A percentile compares a stretch with the other conserved stretches of the same genome.
These are phyloP conservation scores for Globisporangium perplexum DNA, from an alignment of 352 stramenopile genomes.

Conservation along the genomic window DNA sequence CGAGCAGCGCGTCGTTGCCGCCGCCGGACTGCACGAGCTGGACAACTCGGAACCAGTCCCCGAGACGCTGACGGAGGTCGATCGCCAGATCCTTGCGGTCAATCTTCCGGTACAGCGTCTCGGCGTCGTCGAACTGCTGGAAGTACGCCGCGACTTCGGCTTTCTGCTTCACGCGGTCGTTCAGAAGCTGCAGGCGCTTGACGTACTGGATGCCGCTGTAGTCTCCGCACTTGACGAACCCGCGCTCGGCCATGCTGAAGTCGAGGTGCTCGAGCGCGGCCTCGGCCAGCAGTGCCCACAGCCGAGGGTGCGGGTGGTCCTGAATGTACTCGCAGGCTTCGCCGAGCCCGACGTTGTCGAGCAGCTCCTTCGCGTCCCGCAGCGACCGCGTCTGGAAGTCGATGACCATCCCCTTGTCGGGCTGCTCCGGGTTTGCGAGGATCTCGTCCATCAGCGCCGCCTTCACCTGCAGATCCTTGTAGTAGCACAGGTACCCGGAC, in stretches of 20 bases:
- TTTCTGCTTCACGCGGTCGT: conserved; percentile 89
- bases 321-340: conserved; percentile 84
- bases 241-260: conserved; percentile 89
- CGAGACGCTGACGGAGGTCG: conserved; percentile 83
- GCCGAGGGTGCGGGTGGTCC: conserved; percentile 72
- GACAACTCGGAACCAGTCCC: conserved; percentile 92
- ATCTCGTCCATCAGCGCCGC: conserved; percentile 83
- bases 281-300: conserved; percentile 88
- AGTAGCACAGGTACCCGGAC: conserved; percentile 86
- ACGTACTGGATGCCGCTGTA: conserved; percentile 93
- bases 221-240: conserved; percentile 89
- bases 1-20: conserved; percentile 77
- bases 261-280: conserved; percentile 87
- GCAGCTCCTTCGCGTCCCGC: conserved; percentile 80
- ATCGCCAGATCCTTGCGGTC: conserved; percentile 93
- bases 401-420: conserved; percentile 74
- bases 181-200: conserved; percentile 81
- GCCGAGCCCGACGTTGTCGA: conserved; percentile 75
- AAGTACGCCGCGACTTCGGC: conserved; percentile 90
- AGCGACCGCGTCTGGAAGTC: conserved; percentile 88
- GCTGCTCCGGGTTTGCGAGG: conserved; percentile 72
- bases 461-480: conserved; percentile 87
- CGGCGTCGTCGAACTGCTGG: conserved; percentile 90
- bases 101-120: conserved; percentile 90
- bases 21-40: conserved; percentile 74